These are phyloP conservation scores for Aristolochia californica DNA, from an alignment of 164 flowering plant species.

Conservation along the genomic window DNA sequence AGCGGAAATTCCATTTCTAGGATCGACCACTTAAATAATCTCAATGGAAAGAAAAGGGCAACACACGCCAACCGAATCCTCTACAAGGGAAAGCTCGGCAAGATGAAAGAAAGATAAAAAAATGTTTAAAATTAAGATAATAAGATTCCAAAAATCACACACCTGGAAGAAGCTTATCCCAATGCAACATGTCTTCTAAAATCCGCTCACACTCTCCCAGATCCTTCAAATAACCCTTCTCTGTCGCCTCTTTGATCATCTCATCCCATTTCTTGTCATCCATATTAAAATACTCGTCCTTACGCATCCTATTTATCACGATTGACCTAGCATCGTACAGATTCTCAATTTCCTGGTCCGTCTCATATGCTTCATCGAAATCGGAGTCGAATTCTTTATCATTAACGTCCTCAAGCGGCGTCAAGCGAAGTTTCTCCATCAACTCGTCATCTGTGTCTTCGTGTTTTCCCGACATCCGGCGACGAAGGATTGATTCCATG, in stretches of 20 bases:
- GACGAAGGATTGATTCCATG: constrained; percentile 42
- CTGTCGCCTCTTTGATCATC: constrained; percentile 54
- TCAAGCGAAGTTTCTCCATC: constrained; percentile 33
- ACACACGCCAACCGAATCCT: too few relatives aligned
- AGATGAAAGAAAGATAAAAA: background rate
- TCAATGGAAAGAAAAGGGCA: too few relatives aligned
- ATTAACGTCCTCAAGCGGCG: constrained; percentile 38
- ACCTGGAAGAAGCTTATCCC: constrained; percentile 98
- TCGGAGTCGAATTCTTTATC: constrained; percentile 55
- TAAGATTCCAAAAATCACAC: constrained; percentile 1
- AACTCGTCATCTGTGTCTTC: constrained; percentile 70
- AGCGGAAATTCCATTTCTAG: too few relatives aligned
- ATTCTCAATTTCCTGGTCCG: constrained; percentile 78
- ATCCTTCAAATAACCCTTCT: constrained; percentile 53
- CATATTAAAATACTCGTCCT: constrained; percentile 62
- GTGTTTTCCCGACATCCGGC: constrained; percentile 49
- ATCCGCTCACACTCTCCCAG: constrained; percentile 64
- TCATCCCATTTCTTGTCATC: constrained; percentile 69
- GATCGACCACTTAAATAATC: too few relatives aligned
- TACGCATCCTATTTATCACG: constrained; percentile 43
- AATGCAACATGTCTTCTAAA: constrained; percentile 76
- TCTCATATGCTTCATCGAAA: constrained; percentile 44
- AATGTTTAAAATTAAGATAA: background rate
- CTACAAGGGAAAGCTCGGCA: too few relatives aligned
- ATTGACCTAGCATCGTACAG: constrained; percentile 46